Evolutionary conservation across 139 green algal genomes (phyloP).

Genomic region (Ettlia oleoabundans): DNA sequence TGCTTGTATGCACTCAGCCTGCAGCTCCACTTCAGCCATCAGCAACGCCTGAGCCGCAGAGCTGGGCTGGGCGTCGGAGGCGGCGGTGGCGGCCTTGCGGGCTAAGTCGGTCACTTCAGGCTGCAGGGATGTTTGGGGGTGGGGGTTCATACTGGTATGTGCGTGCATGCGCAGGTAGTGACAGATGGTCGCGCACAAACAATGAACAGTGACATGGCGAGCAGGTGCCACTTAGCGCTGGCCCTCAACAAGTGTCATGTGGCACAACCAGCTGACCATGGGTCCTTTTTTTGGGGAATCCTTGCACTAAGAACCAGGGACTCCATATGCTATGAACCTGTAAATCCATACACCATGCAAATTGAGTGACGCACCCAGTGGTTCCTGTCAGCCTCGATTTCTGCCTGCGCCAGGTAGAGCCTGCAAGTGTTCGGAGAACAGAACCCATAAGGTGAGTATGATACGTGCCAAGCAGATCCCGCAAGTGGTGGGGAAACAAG

Average conservation of each 20-base stretch:
- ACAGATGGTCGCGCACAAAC: not conserved
- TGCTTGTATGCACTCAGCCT: slow-evolving; percentile 12
- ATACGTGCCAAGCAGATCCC: too few relatives aligned
- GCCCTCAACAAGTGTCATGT: too few relatives aligned
- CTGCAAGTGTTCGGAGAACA: not conserved
- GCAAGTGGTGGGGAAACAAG: not conserved
- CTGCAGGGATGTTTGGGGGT: slow-evolving; percentile 11
- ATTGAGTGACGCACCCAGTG: slow-evolving; percentile 52
- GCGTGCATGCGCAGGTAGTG: not conserved
- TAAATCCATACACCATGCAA: too few relatives aligned
- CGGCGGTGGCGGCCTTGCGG: slow-evolving; percentile 27
- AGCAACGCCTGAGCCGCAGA: not conserved
- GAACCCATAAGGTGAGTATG: too few relatives aligned
- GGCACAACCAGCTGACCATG: too few relatives aligned
- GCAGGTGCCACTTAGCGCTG: too few relatives aligned
- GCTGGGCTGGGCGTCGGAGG: slow-evolving; percentile 14
- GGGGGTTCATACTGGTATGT: too few relatives aligned
- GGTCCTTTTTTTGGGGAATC: too few relatives aligned
- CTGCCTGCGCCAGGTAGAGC: slow-evolving; percentile 46
- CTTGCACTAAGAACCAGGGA: too few relatives aligned
- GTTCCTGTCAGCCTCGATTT: slow-evolving; percentile 47
- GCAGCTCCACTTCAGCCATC: slow-evolving; percentile 45
- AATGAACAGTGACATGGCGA: too few relatives aligned
- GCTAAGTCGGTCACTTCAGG: slow-evolving; percentile 33
- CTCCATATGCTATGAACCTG: too few relatives aligned